Conservation (phyloP, 352 stramenopile genomes). For the Phytopythium kandeliae region DNA sequence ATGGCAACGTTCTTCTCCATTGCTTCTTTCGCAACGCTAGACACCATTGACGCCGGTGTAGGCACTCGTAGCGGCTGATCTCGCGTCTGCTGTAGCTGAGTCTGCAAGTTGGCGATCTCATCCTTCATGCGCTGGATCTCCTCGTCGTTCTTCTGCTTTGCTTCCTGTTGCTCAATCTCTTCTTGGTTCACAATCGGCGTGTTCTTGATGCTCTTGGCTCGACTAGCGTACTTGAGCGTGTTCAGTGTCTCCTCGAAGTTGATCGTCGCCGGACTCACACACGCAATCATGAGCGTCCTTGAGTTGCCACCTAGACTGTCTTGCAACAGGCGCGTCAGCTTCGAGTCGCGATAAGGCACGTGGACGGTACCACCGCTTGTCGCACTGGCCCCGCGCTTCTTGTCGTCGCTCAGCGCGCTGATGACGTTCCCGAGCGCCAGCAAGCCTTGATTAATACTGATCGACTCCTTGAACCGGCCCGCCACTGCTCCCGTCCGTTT, state of each 20-base stretch:
- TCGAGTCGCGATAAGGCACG: conserved; percentile 90
- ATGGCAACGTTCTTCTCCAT: neutral
- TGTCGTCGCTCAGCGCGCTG: conserved; percentile 89
- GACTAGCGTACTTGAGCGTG: conserved; percentile 97
- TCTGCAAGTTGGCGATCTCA: conserved; percentile 71
- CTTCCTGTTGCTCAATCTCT: conserved; percentile 34
- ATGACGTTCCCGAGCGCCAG: conserved; percentile 96
- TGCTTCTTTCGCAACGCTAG: neutral
- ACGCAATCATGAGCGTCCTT: conserved; percentile 91
- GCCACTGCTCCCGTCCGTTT: conserved; percentile 90
- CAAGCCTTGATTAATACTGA: conserved; percentile 95
- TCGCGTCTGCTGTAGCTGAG: conserved; percentile 39
- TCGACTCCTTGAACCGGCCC: conserved; percentile 89
- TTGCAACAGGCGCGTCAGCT: conserved; percentile 86
- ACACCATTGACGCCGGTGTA: neutral
- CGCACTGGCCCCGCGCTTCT: conserved; percentile 41
- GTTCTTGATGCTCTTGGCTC: conserved; percentile 99
- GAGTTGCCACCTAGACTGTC: conserved; percentile 87
- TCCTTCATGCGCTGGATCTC: conserved; percentile 71
- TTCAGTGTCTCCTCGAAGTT: conserved; percentile 96
- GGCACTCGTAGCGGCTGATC: conserved; percentile 10
- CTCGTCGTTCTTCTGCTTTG: conserved; percentile 44
- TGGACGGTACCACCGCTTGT: conserved; percentile 35
- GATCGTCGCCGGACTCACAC: conserved; percentile 63
- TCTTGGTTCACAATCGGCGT: conserved; percentile 95